Evolutionary conservation across 495 filamentous ascomycete genomes (phyloP), one percentile per base, ranked within the genome.

Genomic region (Talaromyces wortmannii): DNA sequence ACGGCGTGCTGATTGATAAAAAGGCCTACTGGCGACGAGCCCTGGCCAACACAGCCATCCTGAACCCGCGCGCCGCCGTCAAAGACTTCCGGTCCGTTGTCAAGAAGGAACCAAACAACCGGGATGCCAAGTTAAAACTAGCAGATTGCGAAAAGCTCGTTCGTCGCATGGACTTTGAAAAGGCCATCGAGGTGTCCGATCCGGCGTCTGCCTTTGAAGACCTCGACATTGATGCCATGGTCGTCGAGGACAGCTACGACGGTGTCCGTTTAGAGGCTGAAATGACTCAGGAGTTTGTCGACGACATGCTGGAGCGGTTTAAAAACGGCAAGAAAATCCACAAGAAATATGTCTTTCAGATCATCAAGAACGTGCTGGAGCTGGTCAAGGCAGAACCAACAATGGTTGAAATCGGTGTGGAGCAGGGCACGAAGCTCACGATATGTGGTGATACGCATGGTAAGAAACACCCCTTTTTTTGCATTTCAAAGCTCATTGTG

Each of bases 361-460:
- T 99, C 60, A 76, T 97, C 60, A 75, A 96, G 59, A 88, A 89
- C 30, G 91, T 95, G 58, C 89, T 86, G 70, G 85, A 95, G 23
- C 80, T 97, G 54, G 89, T 96, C 46, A 90, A 91, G 64, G 82
- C 87, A 44, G 94, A 97, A 76, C 83, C 94, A 29, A 99, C 94
- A 1, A 96, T 99, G 94, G 91, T 96, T 23, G 94, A 99, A 77
- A 82, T 92, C 69, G 87, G 87, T 29, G 83, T 99, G 48, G 79
- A 83, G 11, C 69, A 87, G 43, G 91, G 83, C 51, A 82, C 85
- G 44, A 80, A 84, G 61, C 73, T 99, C 64, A 99, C 94, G 2
- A 91, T 99, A 36, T 99, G 94, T 65, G 94, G 94, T 67, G 94
- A 99, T 68, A 99, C 94, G 5, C 94, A 99, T 72, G 94, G 91